phyloP scores from a whole-genome alignment of 176 grass and related monocot genomes.

The Carex littledalei region DNA sequence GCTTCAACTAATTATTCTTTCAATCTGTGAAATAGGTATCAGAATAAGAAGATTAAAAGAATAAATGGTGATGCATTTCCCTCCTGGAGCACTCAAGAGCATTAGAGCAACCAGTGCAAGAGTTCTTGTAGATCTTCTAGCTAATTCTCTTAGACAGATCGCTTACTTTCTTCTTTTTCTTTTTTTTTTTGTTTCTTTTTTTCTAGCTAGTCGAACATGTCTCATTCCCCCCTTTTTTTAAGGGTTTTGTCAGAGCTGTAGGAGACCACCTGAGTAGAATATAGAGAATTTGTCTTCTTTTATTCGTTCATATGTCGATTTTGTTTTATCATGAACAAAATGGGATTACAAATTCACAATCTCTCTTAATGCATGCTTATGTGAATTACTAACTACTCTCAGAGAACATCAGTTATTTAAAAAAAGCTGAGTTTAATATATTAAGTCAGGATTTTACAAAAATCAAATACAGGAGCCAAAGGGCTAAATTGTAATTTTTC shows the following conservation, averaged over 20 bases:
- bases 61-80: neutral
- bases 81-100: neutral
- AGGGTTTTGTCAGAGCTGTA: slow-evolving; percentile 27
- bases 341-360: neutral
- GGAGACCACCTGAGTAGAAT: slow-evolving; percentile 30
- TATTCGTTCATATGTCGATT: neutral
- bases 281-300: slow-evolving; percentile 23
- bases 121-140: slow-evolving; percentile 24
- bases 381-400: neutral
- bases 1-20: neutral
- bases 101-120: slow-evolving; percentile 5
- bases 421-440: neutral
- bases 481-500: neutral
- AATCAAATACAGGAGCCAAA: neutral
- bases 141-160: slow-evolving; percentile 17
- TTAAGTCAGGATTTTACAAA: neutral
- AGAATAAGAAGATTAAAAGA: slow-evolving; percentile 19
- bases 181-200: neutral
- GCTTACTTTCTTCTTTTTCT: slow-evolving; percentile 11
- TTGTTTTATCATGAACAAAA: neutral
- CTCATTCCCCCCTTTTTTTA: neutral
- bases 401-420: neutral
- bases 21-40: neutral
- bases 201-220: neutral
- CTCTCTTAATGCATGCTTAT: neutral